Conservation (phyloP, 192 early-diverging fungal genomes). For the Coemansia sp. region DNA sequence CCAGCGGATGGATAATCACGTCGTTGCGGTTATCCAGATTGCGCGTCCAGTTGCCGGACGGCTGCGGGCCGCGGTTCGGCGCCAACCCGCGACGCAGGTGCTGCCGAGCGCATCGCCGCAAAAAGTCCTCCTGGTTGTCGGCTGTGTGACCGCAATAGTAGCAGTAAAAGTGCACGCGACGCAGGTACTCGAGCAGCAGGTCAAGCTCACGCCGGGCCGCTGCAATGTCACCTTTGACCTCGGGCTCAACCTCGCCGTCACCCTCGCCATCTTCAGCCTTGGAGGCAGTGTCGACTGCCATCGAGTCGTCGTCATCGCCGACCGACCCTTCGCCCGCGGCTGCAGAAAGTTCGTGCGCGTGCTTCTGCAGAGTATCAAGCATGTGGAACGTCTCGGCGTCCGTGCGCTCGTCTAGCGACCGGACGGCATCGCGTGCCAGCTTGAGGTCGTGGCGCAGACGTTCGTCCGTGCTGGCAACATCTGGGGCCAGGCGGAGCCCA, state of each 20-base stretch:
- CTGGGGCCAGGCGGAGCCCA: conserved; percentile 60
- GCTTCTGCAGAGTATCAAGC: conserved; percentile 29
- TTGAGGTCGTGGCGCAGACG: conserved; percentile 75
- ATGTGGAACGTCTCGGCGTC: conserved; percentile 34
- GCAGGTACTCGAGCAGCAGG: conserved; percentile 79
- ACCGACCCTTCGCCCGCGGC: conserved; percentile 30
- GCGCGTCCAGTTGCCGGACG: conserved; percentile 45
- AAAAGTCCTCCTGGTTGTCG: conserved; percentile 80
- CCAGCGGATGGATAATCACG: conserved; percentile 53
- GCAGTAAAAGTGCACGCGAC: conserved; percentile 90
- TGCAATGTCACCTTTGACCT: conserved; percentile 14
- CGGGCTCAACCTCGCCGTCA: conserved; percentile 6
- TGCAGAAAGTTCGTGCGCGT: conserved; percentile 29
- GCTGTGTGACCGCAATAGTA: conserved; percentile 91
- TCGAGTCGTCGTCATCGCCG: conserved; percentile 55
- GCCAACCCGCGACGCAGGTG: conserved; percentile 54
- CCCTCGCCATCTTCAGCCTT: conserved; percentile 13
- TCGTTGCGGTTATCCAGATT: conserved; percentile 55
- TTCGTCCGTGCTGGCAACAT: conserved; percentile 63
- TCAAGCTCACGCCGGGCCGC: conserved; percentile 61
- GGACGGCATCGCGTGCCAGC: conserved; percentile 55
- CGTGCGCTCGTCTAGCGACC: conserved; percentile 41
- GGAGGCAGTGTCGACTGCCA: too few relatives aligned
- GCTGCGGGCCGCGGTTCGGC: conserved; percentile 26
- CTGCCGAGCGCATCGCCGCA: conserved; percentile 66